phyloP scores from a whole-genome alignment of 495 filamentous ascomycete genomes.

The Xylaria acuta region DNA sequence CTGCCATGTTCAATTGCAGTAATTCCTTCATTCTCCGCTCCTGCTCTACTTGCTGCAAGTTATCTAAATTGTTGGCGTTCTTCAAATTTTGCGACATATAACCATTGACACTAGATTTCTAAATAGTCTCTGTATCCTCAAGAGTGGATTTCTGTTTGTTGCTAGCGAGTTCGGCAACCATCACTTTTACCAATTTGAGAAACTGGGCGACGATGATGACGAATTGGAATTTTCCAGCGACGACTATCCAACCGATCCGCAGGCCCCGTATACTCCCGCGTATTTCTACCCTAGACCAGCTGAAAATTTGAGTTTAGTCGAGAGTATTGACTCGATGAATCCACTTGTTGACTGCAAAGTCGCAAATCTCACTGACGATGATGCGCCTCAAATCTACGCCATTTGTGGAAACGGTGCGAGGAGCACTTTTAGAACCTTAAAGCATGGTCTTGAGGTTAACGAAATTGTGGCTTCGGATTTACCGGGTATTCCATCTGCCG shows the following conservation, averaged over 20 bases:
- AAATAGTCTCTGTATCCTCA: conserved; percentile 80
- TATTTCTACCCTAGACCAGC: conserved; percentile 84
- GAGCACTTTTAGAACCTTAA: conserved; percentile 87
- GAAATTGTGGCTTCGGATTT: conserved; percentile 94
- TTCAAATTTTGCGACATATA: not conserved
- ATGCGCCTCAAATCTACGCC: conserved; percentile 95
- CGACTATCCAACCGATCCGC: conserved; percentile 74
- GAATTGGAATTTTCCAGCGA: conserved; percentile 87
- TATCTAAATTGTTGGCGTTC: not conserved
- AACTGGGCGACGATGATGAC: conserved; percentile 94
- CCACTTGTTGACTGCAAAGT: conserved; percentile 90
- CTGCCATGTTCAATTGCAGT: not conserved
- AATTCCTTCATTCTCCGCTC: not conserved
- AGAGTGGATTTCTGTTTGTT: conserved; percentile 94
- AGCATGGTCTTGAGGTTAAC: conserved; percentile 89
- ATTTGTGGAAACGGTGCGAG: conserved; percentile 86
- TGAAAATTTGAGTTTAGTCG: conserved; percentile 83
- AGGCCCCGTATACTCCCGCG: conserved; percentile 69
- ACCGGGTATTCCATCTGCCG: conserved; percentile 80
- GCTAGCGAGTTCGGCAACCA: conserved; percentile 93
- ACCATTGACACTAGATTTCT: not conserved
- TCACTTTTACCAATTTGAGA: conserved; percentile 96
- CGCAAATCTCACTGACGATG: conserved; percentile 84
- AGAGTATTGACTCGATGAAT: conserved; percentile 87
- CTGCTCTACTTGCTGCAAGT: not conserved